phyloP scores from a whole-genome alignment of 2,329 filamentous ascomycete genomes.

The Chaetomiaceae sp. region DNA sequence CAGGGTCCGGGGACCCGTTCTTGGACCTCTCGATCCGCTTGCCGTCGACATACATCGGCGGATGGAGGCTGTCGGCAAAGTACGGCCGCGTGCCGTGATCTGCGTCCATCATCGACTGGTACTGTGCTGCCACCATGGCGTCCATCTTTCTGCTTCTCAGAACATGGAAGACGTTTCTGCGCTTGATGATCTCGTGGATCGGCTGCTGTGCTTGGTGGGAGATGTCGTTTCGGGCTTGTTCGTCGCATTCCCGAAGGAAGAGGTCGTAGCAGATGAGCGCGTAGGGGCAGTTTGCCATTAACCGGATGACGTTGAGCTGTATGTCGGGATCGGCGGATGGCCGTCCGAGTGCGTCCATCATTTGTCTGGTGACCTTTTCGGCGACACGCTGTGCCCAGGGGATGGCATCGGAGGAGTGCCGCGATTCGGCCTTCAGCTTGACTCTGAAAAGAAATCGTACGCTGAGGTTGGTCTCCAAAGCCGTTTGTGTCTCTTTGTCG shows the following conservation, averaged over 20 bases:
- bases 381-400: not conserved
- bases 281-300: not conserved
- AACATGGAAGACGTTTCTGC: not conserved
- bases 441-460: not conserved
- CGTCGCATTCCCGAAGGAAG: conserved; percentile 1
- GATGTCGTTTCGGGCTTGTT: not conserved
- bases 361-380: not conserved
- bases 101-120: not conserved
- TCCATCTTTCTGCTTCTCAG: conserved; percentile 1
- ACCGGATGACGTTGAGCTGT: not conserved
- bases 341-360: not conserved
- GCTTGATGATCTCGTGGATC: conserved; percentile 6
- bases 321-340: not conserved
- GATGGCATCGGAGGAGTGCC: conserved; percentile 1
- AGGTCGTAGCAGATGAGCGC: conserved; percentile 4
- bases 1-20: not conserved
- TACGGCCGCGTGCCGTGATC: conserved; percentile 4
- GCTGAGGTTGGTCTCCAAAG: not conserved
- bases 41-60: conserved; percentile 3
- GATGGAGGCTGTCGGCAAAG: not conserved
- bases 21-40: conserved; percentile 2
- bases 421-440: not conserved
- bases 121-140: not conserved
- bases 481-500: not conserved
- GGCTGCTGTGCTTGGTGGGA: not conserved